These are phyloP conservation scores for Solanum peruvianum DNA, from an alignment of 257 asterid genomes.

Conservation along the genomic window DNA sequence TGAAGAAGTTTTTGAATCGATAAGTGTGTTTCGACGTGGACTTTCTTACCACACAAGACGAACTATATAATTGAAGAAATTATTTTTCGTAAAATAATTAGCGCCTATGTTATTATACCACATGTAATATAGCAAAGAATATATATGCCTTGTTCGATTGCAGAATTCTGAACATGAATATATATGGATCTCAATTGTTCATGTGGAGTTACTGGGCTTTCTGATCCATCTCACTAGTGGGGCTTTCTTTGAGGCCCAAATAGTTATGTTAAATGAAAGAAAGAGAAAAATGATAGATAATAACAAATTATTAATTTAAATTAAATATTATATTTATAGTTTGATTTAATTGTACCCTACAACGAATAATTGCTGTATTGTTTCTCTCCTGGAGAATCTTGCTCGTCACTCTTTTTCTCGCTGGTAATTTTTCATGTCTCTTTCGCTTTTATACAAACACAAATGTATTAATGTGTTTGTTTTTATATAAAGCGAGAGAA, in stretches of 20 bases:
- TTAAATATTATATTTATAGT: too few species aligned
- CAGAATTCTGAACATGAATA: background rate
- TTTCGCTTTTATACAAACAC: too few species aligned
- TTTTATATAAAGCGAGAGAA: too few species aligned
- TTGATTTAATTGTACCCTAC: too few species aligned
- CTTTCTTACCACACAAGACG: background rate
- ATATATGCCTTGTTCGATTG: background rate
- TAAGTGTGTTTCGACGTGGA: background rate
- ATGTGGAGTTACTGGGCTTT: background rate
- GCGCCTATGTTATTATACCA: background rate
- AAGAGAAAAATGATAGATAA: too few species aligned
- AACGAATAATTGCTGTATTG: fast-evolving
- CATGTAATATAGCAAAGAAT: background rate
- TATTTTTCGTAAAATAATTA: background rate
- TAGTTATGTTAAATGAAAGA: background rate
- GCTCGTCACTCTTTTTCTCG: too few species aligned
- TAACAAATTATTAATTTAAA: too few species aligned
- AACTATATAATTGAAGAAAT: background rate
- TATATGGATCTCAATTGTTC: background rate
- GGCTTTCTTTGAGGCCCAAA: background rate
- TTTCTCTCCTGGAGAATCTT: too few species aligned
- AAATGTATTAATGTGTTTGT: too few species aligned
- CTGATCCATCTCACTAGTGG: background rate
- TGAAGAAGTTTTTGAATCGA: background rate
- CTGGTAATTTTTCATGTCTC: too few species aligned